phyloP scores from a whole-genome alignment of 305 asterid genomes.

The Plantago coronopus region DNA sequence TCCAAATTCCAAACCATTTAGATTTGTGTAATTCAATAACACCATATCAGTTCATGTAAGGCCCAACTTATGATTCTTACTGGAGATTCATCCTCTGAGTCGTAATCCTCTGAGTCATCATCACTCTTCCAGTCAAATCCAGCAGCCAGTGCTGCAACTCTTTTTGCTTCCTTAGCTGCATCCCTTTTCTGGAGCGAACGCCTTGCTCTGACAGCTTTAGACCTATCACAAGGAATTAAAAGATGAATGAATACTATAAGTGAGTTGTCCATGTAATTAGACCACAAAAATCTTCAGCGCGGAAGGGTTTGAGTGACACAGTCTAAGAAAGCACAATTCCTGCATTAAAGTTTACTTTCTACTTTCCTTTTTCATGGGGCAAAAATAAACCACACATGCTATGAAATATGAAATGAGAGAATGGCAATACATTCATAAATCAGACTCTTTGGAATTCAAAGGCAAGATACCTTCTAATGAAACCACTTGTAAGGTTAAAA shows the following conservation, averaged over 20 bases:
- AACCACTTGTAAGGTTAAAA: slow-evolving; percentile 10
- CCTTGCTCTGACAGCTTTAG: slow-evolving; percentile 76
- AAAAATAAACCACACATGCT: not conserved
- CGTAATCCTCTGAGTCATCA: slow-evolving; percentile 22
- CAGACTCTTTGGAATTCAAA: not conserved
- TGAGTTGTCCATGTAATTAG: not conserved
- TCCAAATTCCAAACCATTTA: not conserved
- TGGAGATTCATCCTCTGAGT: slow-evolving; percentile 66
- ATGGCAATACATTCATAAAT: not conserved
- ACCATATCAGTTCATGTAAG: slow-evolving; percentile 11
- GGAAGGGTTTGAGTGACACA: not conserved
- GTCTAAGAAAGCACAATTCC: not conserved
- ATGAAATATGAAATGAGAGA: not conserved
- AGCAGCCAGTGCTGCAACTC: slow-evolving; percentile 69
- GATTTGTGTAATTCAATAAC: slow-evolving; percentile 5
- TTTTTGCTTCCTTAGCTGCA: slow-evolving; percentile 49
- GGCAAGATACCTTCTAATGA: not conserved
- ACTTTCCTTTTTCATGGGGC: not conserved
- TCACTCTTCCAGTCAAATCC: slow-evolving; percentile 77
- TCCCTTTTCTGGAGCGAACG: slow-evolving; percentile 54
- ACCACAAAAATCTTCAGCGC: slow-evolving; percentile 12
- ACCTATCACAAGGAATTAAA: slow-evolving; percentile 30
- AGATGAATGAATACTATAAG: too few relatives aligned
- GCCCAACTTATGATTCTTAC: slow-evolving; percentile 31
- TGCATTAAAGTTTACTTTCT: not conserved